phyloP scores from a whole-genome alignment of 1,139 yeast genomes.

The Meyerozyma guilliermondii region DNA sequence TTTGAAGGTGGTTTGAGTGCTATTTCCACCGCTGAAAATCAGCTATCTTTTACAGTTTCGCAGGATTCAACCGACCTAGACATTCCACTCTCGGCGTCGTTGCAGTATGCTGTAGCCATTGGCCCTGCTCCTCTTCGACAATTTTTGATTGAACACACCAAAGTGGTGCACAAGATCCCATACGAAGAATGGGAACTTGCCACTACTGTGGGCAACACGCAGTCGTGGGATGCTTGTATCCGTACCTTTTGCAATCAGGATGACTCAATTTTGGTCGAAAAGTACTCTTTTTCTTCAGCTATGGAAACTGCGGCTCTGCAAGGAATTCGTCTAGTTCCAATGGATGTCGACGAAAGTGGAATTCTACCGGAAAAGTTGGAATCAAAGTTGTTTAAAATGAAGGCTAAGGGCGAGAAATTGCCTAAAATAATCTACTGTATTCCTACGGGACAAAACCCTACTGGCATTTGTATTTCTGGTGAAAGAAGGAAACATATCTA shows the following conservation, averaged over 20 bases:
- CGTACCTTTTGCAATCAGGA: background rate
- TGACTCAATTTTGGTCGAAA: background rate
- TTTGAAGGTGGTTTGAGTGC: background rate
- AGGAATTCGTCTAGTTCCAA: background rate
- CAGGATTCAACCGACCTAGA: background rate
- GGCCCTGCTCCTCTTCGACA: background rate
- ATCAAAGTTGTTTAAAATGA: background rate
- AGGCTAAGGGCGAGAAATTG: background rate
- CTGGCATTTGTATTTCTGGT: background rate
- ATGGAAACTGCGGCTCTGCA: background rate
- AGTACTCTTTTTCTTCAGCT: background rate
- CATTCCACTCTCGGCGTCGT: background rate
- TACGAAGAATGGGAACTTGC: background rate
- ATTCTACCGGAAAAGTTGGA: background rate
- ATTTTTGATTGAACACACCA: background rate
- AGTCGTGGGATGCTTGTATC: background rate
- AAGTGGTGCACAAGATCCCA: background rate
- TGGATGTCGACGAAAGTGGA: background rate
- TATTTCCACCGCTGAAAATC: background rate
- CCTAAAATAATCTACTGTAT: background rate
- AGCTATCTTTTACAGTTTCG: background rate
- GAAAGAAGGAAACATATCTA: background rate
- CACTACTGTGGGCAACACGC: background rate
- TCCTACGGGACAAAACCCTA: conserved; percentile 1
- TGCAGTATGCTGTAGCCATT: background rate